Evolutionary conservation across 2,329 filamentous ascomycete species (phyloP).

Genomic region (Plectosphaerella plurivora): DNA sequence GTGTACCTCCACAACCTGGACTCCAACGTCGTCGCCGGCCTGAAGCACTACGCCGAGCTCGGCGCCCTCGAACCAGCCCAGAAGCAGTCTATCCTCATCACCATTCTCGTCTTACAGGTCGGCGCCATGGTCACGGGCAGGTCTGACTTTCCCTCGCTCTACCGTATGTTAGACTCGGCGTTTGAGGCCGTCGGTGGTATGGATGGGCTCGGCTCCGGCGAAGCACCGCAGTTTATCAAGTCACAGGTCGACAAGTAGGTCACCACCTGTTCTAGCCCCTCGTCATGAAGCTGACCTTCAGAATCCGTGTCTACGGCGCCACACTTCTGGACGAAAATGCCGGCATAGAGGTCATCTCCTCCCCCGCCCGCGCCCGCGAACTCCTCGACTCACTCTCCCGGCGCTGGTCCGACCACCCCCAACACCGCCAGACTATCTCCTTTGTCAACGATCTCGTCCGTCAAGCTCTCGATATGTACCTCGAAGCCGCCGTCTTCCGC

Average conservation of each 20-base stretch:
- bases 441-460: constrained; percentile 10
- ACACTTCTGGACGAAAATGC: constrained; percentile 1
- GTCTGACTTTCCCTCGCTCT: constrained; percentile 18
- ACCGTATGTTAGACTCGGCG: constrained; percentile 19
- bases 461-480: constrained; percentile 7
- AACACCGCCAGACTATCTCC: neutral
- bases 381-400: neutral
- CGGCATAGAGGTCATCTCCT: neutral
- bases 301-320: constrained; percentile 5
- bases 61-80: neutral
- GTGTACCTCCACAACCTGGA: constrained; percentile 2
- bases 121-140: constrained; percentile 18
- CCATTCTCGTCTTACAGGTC: constrained; percentile 17
- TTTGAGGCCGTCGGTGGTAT: constrained; percentile 19
- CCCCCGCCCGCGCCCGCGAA: neutral
- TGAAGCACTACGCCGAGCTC: neutral
- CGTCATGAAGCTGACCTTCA: neutral
- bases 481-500: neutral
- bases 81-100: constrained; percentile 6
- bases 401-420: neutral
- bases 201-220: constrained; percentile 11
- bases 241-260: constrained; percentile 21
- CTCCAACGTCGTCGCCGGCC: neutral
- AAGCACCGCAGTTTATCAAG: constrained; percentile 15
- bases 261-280: neutral